These are phyloP conservation scores for Abrus precatorius DNA, from an alignment of 306 rosid species.

Conservation along the genomic window DNA sequence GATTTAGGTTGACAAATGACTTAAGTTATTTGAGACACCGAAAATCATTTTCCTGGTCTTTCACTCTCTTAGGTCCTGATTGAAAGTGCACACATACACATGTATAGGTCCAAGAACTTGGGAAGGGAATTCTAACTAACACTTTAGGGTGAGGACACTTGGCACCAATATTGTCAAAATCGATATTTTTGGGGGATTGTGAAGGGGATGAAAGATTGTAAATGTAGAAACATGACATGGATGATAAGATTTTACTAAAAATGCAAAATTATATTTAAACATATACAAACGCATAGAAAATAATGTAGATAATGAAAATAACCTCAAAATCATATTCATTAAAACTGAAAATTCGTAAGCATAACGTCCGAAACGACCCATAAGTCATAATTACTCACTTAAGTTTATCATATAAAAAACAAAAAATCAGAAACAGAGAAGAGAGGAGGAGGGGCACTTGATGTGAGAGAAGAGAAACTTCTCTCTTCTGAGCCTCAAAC, in stretches of 20 bases:
- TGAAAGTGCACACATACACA: background rate
- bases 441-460: background rate
- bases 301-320: background rate
- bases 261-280: background rate
- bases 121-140: background rate
- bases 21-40: background rate
- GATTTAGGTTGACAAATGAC: conserved; percentile 3
- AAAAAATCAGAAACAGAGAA: background rate
- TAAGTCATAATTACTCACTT: background rate
- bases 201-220: too few species aligned
- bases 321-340: background rate
- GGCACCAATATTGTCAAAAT: background rate
- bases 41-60: background rate
- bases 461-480: background rate
- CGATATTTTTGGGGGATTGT: too few species aligned
- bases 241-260: too few species aligned
- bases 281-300: background rate
- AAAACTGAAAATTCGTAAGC: background rate
- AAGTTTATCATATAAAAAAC: background rate
- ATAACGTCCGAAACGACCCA: background rate
- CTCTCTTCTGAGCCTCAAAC: background rate
- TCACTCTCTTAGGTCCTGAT: background rate
- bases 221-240: too few species aligned
- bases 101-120: background rate
- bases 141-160: background rate